A percentile compares a stretch with the other conserved stretches of the same genome.
These are phyloP conservation scores for Epichloe brachyelytri DNA, from an alignment of 2,329 filamentous ascomycete species.

Conservation along the genomic window DNA sequence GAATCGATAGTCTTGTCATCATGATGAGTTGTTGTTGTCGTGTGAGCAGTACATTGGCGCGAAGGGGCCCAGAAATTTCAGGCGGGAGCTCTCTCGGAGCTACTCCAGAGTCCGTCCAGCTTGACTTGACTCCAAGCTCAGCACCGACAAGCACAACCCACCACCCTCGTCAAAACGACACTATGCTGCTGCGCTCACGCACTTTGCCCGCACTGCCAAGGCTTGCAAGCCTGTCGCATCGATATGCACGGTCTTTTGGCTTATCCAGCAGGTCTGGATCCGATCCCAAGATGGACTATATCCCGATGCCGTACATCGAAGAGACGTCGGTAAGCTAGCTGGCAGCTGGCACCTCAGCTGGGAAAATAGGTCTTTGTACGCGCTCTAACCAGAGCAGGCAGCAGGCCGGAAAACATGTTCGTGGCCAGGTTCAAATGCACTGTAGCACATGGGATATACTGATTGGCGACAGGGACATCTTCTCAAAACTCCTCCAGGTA, in stretches of 20 bases:
- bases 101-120: neutral
- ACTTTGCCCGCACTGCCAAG: constrained; percentile 18
- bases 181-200: constrained; percentile 21
- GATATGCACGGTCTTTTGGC: constrained; percentile 29
- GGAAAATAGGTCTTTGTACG: neutral
- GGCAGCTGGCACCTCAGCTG: neutral
- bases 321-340: constrained; percentile 25
- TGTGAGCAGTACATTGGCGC: no score
- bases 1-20: neutral
- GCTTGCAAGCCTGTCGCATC: constrained; percentile 16
- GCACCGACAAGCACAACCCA: neutral
- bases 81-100: neutral
- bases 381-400: constrained; percentile 38
- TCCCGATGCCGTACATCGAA: constrained; percentile 47
- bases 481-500: constrained; percentile 67
- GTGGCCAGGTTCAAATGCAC: constrained; percentile 12
- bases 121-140: neutral
- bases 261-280: constrained; percentile 22
- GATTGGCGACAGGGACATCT: constrained; percentile 53
- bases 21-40: neutral
- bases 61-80: neutral
- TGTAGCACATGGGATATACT: constrained; percentile 3
- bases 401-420: constrained; percentile 68
- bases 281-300: constrained; percentile 23
- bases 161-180: constrained; percentile 2